A percentile compares a stretch with the other conserved stretches of the same genome.
Conservation (phyloP, 805 yeast species). For the Candida stauntonica region DNA sequence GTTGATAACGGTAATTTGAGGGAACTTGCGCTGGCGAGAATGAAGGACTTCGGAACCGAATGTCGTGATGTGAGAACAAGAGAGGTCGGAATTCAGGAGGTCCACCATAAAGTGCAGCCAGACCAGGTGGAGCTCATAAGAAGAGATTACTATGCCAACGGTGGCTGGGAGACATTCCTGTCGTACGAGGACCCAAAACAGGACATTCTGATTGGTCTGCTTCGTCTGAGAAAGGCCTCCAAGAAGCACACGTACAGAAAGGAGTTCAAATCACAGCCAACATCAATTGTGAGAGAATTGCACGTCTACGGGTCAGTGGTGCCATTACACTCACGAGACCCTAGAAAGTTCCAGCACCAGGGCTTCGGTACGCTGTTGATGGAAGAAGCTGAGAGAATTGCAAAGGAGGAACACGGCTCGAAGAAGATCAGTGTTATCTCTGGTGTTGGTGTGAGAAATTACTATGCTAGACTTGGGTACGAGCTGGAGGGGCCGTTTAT, state of each 20-base stretch:
- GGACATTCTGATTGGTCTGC: slow-evolving; percentile 88
- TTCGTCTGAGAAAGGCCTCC: slow-evolving; percentile 83
- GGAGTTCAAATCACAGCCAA: slow-evolving; percentile 77
- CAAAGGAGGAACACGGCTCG: slow-evolving; percentile 92
- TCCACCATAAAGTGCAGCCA: slow-evolving; percentile 93
- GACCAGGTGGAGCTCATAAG: slow-evolving; percentile 95
- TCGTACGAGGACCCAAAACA: slow-evolving; percentile 96
- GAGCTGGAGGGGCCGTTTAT: slow-evolving; percentile 92
- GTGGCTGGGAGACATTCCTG: slow-evolving; percentile 97
- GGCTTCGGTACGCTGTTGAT: slow-evolving; percentile 95
- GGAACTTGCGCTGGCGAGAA: slow-evolving; percentile 92
- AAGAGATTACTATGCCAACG: slow-evolving; percentile 95
- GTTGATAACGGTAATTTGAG: slow-evolving; percentile 96
- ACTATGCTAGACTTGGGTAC: slow-evolving; percentile 90
- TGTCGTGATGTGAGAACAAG: slow-evolving; percentile 96
- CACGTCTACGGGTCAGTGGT: slow-evolving; percentile 98
- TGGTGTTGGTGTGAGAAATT: slow-evolving; percentile 97
- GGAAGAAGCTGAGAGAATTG: slow-evolving; percentile 98
- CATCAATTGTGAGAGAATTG: slow-evolving; percentile 93
- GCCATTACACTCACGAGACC: slow-evolving; percentile 93
- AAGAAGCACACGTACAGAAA: slow-evolving; percentile 87
- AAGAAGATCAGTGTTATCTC: slow-evolving; percentile 88
- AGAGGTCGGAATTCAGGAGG: slow-evolving; percentile 98
- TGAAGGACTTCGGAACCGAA: slow-evolving; percentile 95
- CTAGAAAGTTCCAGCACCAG: slow-evolving; percentile 97